These are phyloP conservation scores for Artemisia argyi DNA, from an alignment of 129 eudicot genomes.

Conservation along the genomic window DNA sequence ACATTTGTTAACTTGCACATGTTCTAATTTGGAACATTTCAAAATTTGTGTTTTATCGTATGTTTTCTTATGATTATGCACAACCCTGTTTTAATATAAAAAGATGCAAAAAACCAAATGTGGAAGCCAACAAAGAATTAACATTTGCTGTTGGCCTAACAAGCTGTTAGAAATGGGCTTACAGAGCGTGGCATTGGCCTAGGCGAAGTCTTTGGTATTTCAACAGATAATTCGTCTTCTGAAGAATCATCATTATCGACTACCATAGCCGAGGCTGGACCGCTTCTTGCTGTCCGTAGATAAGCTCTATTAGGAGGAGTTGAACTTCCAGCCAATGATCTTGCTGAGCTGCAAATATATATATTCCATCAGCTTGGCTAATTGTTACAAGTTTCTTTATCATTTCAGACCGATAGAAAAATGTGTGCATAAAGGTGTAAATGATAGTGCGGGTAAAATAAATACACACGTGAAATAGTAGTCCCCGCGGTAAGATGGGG, in stretches of 20 bases:
- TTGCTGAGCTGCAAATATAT: conserved; percentile 67
- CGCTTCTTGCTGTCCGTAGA: conserved; percentile 51
- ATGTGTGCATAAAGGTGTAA: not conserved
- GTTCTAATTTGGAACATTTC: not conserved
- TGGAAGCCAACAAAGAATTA: not conserved
- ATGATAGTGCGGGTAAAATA: not conserved
- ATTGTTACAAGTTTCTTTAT: not conserved
- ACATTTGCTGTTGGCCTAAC: not conserved
- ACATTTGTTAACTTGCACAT: not conserved
- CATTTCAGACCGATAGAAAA: not conserved
- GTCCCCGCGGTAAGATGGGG: conserved; percentile 25
- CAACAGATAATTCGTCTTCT: conserved; percentile 48
- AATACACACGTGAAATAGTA: conserved; percentile 43
- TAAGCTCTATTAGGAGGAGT: conserved; percentile 52
- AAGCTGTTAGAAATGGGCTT: conserved; percentile 16
- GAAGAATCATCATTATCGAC: conserved; percentile 50
- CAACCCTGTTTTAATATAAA: too few relatives aligned
- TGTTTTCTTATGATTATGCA: too few relatives aligned
- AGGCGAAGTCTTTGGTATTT: conserved; percentile 44
- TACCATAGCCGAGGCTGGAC: conserved; percentile 49
- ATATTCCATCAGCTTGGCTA: not conserved
- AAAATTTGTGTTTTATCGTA: not conserved
- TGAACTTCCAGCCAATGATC: conserved; percentile 71
- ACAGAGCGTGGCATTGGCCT: conserved; percentile 60
- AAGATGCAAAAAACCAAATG: not conserved